Conservation (phyloP, 257 asterid species). For the Nicotiana benthamiana region DNA sequence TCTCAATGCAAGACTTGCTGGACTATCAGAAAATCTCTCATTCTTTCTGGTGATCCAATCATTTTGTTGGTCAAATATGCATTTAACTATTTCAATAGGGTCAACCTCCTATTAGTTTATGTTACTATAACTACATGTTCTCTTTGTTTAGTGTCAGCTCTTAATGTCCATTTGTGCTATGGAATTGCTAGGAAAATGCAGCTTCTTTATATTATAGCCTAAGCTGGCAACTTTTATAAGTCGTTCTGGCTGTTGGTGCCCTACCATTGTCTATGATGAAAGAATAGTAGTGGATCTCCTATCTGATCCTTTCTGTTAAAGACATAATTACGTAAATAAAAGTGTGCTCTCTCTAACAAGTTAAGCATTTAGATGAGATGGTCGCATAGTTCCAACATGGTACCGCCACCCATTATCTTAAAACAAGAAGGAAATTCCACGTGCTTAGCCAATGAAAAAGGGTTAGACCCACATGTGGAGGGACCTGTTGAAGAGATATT, state of each 20-base stretch:
- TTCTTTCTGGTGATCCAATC: background rate
- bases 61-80: background rate
- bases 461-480: no score
- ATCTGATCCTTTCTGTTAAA: no score
- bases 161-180: background rate
- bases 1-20: background rate
- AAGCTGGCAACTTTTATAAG: background rate
- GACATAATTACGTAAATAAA: no score
- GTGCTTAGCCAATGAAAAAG: no score
- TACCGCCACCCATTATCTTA: no score
- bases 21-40: background rate
- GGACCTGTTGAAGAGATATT: no score
- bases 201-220: background rate
- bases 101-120: background rate
- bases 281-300: background rate
- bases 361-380: no score
- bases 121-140: background rate
- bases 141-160: background rate
- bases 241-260: background rate
- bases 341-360: no score
- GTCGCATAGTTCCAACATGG: no score
- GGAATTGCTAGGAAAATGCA: background rate
- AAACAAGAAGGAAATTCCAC: no score
- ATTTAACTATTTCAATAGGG: background rate
- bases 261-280: background rate